These are phyloP conservation scores for Fonsecaea monophora DNA, from an alignment of 2,329 filamentous ascomycete genomes.

Conservation along the genomic window DNA sequence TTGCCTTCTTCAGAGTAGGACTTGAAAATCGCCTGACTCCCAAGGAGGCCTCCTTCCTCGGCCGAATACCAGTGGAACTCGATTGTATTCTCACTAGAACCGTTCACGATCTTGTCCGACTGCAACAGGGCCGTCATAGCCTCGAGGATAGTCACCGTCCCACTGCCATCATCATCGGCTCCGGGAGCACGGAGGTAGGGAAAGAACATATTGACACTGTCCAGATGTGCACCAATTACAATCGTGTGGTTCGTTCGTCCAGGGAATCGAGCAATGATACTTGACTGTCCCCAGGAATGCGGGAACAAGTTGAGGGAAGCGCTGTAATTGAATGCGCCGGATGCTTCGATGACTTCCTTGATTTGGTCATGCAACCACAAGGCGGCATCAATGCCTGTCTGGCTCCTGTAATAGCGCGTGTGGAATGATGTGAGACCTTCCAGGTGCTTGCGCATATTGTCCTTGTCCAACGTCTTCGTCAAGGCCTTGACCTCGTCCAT, in stretches of 20 bases:
- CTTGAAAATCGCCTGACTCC: conserved; percentile 87
- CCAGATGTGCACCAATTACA: conserved; percentile 90
- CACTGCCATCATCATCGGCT: conserved; percentile 93
- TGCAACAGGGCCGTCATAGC: conserved; percentile 80
- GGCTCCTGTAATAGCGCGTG: conserved; percentile 65
- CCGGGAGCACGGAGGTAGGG: conserved; percentile 85
- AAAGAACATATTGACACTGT: conserved; percentile 91
- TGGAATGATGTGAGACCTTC: conserved; percentile 69
- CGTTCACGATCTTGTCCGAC: conserved; percentile 71
- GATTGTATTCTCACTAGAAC: conserved; percentile 80
- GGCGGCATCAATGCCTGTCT: conserved; percentile 79
- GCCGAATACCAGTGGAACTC: conserved; percentile 98
- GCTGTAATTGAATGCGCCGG: conserved; percentile 70
- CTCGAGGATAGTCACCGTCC: conserved; percentile 93
- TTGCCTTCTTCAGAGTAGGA: conserved; percentile 74
- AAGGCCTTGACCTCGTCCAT: conserved; percentile 72
- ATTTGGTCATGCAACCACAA: conserved; percentile 84
- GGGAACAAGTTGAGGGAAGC: conserved; percentile 76
- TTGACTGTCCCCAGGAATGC: conserved; percentile 88
- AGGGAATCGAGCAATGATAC: conserved; percentile 89
- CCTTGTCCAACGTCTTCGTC: conserved; percentile 72
- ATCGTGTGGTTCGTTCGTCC: conserved; percentile 83
- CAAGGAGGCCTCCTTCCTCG: conserved; percentile 85
- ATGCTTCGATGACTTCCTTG: conserved; percentile 70
- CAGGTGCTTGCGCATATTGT: conserved; percentile 77